phyloP scores from a whole-genome alignment of 2,329 filamentous ascomycete genomes.

The Botrytis aclada region DNA sequence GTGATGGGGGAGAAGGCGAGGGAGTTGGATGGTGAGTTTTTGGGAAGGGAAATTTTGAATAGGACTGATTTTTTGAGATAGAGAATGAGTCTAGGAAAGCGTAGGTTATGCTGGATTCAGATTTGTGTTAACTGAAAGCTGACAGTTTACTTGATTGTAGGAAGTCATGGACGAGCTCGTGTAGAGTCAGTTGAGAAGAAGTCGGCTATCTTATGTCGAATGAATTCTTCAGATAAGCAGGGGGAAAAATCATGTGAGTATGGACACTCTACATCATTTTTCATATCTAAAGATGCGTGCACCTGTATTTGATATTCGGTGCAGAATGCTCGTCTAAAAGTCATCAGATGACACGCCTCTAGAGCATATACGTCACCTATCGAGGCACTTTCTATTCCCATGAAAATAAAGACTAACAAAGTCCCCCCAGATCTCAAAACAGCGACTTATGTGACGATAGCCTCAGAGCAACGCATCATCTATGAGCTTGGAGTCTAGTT shows the following conservation, averaged over 20 bases:
- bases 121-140: neutral
- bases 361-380: neutral
- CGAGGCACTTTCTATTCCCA: neutral
- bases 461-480: neutral
- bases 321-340: neutral
- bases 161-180: neutral
- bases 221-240: accelerated
- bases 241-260: neutral
- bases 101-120: no score
- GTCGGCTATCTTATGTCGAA: neutral
- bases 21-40: neutral
- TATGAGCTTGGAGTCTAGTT: accelerated
- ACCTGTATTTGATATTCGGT: neutral
- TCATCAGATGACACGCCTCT: accelerated
- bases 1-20: neutral
- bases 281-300: accelerated
- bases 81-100: neutral
- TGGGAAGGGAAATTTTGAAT: neutral
- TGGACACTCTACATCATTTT: no score
- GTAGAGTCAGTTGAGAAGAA: neutral
- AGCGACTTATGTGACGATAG: neutral
- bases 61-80: neutral
- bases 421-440: neutral
- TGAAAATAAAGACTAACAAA: accelerated
- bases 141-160: neutral